Percentiles rank a stretch among this genome's conserved stretches.
Evolutionary conservation across 257 asterid genomes (phyloP).

Genomic region (Haberlea rhodopensis): DNA sequence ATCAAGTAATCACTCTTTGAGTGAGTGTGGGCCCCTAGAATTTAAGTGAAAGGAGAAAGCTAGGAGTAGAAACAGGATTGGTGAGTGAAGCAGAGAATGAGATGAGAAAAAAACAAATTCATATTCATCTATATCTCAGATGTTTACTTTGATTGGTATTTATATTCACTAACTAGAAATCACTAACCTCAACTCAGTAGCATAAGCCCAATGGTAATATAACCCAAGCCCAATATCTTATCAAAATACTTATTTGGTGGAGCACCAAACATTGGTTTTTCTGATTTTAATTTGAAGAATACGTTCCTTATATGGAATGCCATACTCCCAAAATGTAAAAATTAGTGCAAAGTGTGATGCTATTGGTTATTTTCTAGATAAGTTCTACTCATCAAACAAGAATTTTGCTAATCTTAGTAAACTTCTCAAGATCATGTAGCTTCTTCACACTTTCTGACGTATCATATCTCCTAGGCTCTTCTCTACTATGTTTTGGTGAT

Average conservation of each 20-base stretch:
- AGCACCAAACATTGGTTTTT: not conserved
- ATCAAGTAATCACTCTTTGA: no score
- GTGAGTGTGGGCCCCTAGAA: no score
- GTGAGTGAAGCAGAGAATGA: not conserved
- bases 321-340: not conserved
- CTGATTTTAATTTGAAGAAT: not conserved
- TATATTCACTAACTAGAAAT: not conserved
- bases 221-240: not conserved
- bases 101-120: not conserved
- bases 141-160: no score
- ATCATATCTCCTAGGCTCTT: no score
- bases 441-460: no score
- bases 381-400: no score
- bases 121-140: not conserved
- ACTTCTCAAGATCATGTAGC: no score
- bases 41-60: not conserved
- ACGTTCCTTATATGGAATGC: not conserved
- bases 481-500: no score
- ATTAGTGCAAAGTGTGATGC: not conserved
- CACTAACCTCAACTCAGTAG: not conserved
- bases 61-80: not conserved
- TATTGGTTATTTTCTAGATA: no score
- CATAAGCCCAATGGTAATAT: not conserved
- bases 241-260: not conserved
- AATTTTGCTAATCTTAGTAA: no score